A percentile compares a stretch with the other conserved stretches of the same genome.
Evolutionary conservation across 2,329 filamentous ascomycete genomes (phyloP).

Genomic region (Biscogniauxia marginata): DNA sequence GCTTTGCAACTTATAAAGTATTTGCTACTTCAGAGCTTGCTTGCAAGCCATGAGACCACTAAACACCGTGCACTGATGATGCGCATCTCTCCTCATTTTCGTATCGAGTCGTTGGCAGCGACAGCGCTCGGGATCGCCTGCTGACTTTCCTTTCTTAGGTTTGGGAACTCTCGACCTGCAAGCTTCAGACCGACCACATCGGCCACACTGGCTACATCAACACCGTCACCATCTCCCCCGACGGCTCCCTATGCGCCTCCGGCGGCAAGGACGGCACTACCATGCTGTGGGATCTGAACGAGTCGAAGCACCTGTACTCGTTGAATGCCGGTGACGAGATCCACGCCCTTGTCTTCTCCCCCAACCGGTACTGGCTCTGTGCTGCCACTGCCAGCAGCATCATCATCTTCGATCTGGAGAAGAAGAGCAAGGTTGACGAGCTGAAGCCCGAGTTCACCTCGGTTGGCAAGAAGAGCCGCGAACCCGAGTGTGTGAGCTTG

Average conservation of each 20-base stretch:
- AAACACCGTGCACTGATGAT: slow-evolving; percentile 85
- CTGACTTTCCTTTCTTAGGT: slow-evolving; percentile 61
- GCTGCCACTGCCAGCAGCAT: slow-evolving; percentile 95
- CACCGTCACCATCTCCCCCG: slow-evolving; percentile 99
- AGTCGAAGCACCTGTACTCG: slow-evolving; percentile 99
- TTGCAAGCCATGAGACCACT: slow-evolving; percentile 92
- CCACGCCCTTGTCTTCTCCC: slow-evolving; percentile 99
- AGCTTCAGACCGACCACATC: slow-evolving; percentile 99
- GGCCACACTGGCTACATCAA: slow-evolving; percentile 99
- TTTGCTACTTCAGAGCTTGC: slow-evolving; percentile 99
- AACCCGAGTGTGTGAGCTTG: slow-evolving; percentile 96
- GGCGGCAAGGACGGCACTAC: slow-evolving; percentile 99
- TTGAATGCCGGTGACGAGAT: slow-evolving; percentile 99
- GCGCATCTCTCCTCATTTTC: slow-evolving; percentile 16
- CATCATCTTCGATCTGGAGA: slow-evolving; percentile 99
- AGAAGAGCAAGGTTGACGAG: slow-evolving; percentile 99
- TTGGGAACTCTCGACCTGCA: slow-evolving; percentile 99
- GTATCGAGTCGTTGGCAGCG: not conserved
- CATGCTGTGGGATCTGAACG: slow-evolving; percentile 99
- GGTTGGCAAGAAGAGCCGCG: slow-evolving; percentile 97
- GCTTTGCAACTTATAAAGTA: slow-evolving; percentile 86
- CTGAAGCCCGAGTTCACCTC: slow-evolving; percentile 97
- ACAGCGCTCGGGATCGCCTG: slow-evolving; percentile 1
- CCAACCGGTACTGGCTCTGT: slow-evolving; percentile 99
- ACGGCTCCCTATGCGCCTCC: slow-evolving; percentile 97